phyloP scores from a whole-genome alignment of 2,329 filamentous ascomycete genomes.

The Aspergillus sp. region DNA sequence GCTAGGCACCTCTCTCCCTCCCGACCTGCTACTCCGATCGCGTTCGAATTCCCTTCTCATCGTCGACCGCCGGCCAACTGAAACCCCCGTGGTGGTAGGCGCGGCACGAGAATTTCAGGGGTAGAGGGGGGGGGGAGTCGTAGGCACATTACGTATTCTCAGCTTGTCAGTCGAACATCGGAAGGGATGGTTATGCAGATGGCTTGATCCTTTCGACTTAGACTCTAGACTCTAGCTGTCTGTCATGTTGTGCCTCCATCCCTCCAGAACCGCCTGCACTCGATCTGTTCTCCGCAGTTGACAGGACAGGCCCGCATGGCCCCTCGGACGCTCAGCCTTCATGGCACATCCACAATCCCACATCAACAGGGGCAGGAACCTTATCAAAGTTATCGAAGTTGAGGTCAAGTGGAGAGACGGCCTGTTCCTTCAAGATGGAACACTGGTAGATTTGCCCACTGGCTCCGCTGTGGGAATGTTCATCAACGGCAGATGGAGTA shows the following conservation, averaged over 20 bases:
- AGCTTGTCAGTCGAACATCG: background rate
- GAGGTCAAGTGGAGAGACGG: slow-evolving; percentile 16
- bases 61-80: slow-evolving; percentile 2
- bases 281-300: slow-evolving; percentile 21
- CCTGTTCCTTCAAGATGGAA: slow-evolving; percentile 15
- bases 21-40: slow-evolving; percentile 6
- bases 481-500: background rate
- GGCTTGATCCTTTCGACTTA: too few species aligned
- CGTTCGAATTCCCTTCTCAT: slow-evolving; percentile 9
- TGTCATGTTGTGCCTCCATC: too few species aligned
- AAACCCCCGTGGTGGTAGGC: slow-evolving; percentile 2
- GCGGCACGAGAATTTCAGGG: slow-evolving; percentile 3
- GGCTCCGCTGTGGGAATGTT: slow-evolving; percentile 15
- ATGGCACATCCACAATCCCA: slow-evolving; percentile 27
- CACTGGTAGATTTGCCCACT: slow-evolving; percentile 19
- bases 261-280: too few species aligned
- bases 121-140: background rate
- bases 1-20: background rate
- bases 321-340: slow-evolving; percentile 17
- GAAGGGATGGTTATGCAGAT: too few species aligned
- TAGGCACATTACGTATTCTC: background rate
- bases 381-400: slow-evolving; percentile 23
- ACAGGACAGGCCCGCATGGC: slow-evolving; percentile 18
- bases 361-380: slow-evolving; percentile 19
- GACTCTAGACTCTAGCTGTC: too few species aligned